Base-by-base conservation (phyloP, 176 grass and related monocot genomes). In the Secale cereale region DNA sequence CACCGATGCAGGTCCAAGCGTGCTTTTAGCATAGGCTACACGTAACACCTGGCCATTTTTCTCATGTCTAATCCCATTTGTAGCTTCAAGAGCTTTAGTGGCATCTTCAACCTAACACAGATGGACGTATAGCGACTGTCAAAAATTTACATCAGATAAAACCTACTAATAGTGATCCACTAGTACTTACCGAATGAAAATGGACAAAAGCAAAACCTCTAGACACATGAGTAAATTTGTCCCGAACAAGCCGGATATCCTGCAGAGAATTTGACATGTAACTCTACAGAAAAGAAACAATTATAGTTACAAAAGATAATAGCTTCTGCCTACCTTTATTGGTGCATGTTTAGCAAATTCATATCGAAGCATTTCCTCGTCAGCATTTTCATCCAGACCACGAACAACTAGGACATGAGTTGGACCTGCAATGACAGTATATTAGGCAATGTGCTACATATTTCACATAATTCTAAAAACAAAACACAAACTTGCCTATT, bases 331-430 rank as follows among this genome's bases (percentile, higher is more conserved):
- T 67, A 99, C 97, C 91, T 91, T 99, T 80, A 97, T 90, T 79
- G 97, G 90, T 86, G 94, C 94, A 74, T 99, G 91, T 86, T 99
- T 99, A 70, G 97, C 78, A 81, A 99, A 99, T 81, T 99, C 97
- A 59, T 99, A 99, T 17, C 97, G 90, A 85, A 99, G 90, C 94
- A 99, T 96, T 89, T 99, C 97, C 81, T 99, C 97, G 68, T 99
- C 97, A 46, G 97, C 97, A 80, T 94, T 96, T 89, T 99, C 97
- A 85, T 96, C 97, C 50, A 99, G 82, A 27, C 97, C 97, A 73
- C 97, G 97, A 71, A 99, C 90, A 79, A 99, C 97, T 90, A 99
- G 92, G 86, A 99, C 97, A 99, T 99, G 97, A 65, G 97, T 99
- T 84, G 91, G 93, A 65, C 91, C 97, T 99, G 82, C 86, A 91